Base-by-base conservation (phyloP, 495 filamentous ascomycete species). In the Lophiostoma macrostomum region DNA sequence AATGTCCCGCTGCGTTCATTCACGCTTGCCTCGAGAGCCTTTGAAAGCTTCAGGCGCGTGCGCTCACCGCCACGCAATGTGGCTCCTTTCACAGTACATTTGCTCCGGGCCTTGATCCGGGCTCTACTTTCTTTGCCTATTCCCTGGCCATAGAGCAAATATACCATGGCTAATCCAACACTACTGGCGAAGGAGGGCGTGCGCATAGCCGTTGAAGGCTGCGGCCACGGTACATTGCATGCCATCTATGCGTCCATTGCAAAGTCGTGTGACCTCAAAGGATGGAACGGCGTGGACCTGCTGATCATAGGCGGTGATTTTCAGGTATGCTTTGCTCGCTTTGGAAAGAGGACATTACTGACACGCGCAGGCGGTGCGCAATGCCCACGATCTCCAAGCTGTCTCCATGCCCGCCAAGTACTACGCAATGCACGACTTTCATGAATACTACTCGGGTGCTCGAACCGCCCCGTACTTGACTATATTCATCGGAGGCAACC, bases 221-320 rank as follows among this genome's bases (percentile, higher is more conserved):
- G 90, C 69, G 93, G 90, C 37, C 93, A 98, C 70, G 93, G 93
- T 28, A 86, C 84, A 8, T 79, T 98, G 29, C 76, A 96, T 59
- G 85, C 86, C 20, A 96, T 98, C 46, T 98, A 98, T 64, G 79
- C 85, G 0, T 82, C 86, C 7, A 76, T 94, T 20, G 69, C 78
- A 14, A 72, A 71, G 30, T 70, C 87, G 11, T 83, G 81, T 61
- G 69, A 80, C 36, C 66, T 77, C 37, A 83, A 85, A 48, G 74
- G 77, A 7, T 96, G 88, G 88, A 77, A 84, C 54, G 78, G 76
- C 18, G 79, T 95, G 14, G 90, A 95, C 64, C 64, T 91, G 6
- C 71, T 95, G 37, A 90, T 96, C 60, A 93, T 96, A 57, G 86
- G 88, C 34, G 90, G 90, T 13, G 90, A 96, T 64, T 95, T 95